Evolutionary conservation across 2,329 filamentous ascomycete genomes (phyloP), one percentile per base, ranked within the genome.

Genomic region (Colletotrichum nymphaeae): DNA sequence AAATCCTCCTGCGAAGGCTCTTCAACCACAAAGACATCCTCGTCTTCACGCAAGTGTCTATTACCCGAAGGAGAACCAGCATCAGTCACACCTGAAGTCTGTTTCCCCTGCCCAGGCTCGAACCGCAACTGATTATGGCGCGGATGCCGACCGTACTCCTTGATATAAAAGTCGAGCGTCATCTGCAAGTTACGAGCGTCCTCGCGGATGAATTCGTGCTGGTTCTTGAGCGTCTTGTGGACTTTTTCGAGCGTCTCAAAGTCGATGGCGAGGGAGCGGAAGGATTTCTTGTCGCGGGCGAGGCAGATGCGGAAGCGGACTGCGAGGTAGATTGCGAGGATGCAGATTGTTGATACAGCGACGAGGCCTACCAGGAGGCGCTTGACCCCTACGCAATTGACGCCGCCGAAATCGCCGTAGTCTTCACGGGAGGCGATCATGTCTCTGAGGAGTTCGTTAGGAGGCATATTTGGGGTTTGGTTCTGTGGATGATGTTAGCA

Each of bases 1-100:
- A 49, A 9, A 6, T 22, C 11, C 4, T 55, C 14, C 49, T 8
- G 14, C 2, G 52, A 30, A 9, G 24, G 28, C n/a, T n/a, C 5
- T 8, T 30, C 14, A 24, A 55, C 14, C 12, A 37, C 46, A n/a
- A 32, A 64, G 2, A 35, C 30, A 4, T 24, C 28, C 12, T 53
- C 28, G 3, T 35, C 19, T 28, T 19, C 12, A 3, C 12, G n/a
- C 22, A 26, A 3, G 0, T 0, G 12, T 3, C 9, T 5, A 6
- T 37, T 3, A 5, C 12, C n/a, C 14, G 8, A 1, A 12, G 4
- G 2, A 19, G 30, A 8, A 4, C 26, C 24, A 26, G 24, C 26
- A 11, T 8, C 19, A 19, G n/a, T 9, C 5, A 11, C 12, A 35
- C 26, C 26, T 4, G 19, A 46, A 7, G 6, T 6, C 9, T 55